Base-by-base conservation (phyloP, 202 grass and related monocot genomes). In the Bolboschoenoplectus hybrid region DNA sequence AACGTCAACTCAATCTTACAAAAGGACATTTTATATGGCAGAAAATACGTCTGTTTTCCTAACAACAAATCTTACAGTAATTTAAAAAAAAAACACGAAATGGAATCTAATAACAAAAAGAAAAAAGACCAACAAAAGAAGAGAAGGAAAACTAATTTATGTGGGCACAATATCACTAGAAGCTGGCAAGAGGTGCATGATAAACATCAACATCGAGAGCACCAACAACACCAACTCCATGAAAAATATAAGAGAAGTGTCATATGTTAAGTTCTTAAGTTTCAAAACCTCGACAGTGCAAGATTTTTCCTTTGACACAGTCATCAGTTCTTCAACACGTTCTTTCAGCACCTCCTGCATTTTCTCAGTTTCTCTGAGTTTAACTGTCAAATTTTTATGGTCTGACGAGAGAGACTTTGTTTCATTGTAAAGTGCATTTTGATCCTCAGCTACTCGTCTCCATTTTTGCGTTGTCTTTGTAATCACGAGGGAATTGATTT, bases 81-180 rank as follows among this genome's bases (percentile, higher is more conserved):
- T 70, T 19, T 10, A 66, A 41, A 81, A 36, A 75, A 62, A 43
- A 47, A 83, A 47, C 38, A 83, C 9, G 45, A 52, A 83, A 47
- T 68, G 47, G 41, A 64, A 84, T 82, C 64, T 70, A 82, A 70
- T 70, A 82, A 70, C 79, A 85, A 81, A 67, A 87, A 66, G 1
- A 76, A 67, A 4, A 88, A 82, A 41, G 85, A 84, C 85, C 26
- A 32, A 87, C 64, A 81, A 88, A 84, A 84, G 38, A 86, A 65
- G 60, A 76, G 4, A 39, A 80, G 26, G 52, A 84, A 82, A 63
- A 47, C 65, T 70, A 63, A 53, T 49, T 88, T 89, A 99, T 62
- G 93, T 99, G 50, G 97, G 97, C 86, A 92, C 82, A 87, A 85
- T 52, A 26, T 91, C 92, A 58, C 62, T 82, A 17, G 89, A 83